Evolutionary conservation across 2,329 filamentous ascomycete genomes (phyloP).

Genomic region (Podosphaera xanthii): DNA sequence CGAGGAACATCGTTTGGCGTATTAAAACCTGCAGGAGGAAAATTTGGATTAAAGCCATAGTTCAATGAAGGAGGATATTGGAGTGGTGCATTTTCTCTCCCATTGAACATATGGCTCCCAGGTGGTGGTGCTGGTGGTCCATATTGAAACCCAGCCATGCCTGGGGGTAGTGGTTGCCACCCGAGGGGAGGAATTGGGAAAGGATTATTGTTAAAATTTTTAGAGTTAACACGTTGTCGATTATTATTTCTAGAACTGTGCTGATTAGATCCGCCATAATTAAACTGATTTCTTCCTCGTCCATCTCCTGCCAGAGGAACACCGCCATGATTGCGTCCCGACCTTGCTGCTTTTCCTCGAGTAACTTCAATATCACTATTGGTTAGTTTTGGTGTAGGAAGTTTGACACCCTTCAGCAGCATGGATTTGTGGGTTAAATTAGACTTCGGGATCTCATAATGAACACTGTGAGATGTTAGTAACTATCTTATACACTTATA

Average conservation of each 20-base stretch:
- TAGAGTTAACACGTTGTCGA: slow-evolving; percentile 7
- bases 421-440: slow-evolving; percentile 72
- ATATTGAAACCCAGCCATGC: slow-evolving; percentile 21
- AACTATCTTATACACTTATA: background rate
- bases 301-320: slow-evolving; percentile 31
- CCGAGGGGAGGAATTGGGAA: slow-evolving; percentile 11
- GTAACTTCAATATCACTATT: slow-evolving; percentile 53
- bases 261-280: slow-evolving; percentile 22
- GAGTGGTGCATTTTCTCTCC: slow-evolving; percentile 6
- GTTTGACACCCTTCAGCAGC: slow-evolving; percentile 63
- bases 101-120: slow-evolving; percentile 11
- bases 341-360: slow-evolving; percentile 37
- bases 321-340: slow-evolving; percentile 48
- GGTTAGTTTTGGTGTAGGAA: slow-evolving; percentile 49
- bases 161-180: slow-evolving; percentile 24
- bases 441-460: slow-evolving; percentile 61
- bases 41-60: slow-evolving; percentile 4
- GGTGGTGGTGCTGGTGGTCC: slow-evolving; percentile 25
- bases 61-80: slow-evolving; percentile 8
- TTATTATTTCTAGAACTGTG: slow-evolving; percentile 5
- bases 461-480: slow-evolving; percentile 34
- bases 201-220: slow-evolving; percentile 8
- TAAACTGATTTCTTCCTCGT: slow-evolving; percentile 26
- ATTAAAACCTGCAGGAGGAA: slow-evolving; percentile 6
- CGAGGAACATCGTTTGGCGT: slow-evolving; percentile 5